Evolutionary conservation across 139 green algal species (phyloP).

Genomic region (Diplosphaera chodatii): DNA sequence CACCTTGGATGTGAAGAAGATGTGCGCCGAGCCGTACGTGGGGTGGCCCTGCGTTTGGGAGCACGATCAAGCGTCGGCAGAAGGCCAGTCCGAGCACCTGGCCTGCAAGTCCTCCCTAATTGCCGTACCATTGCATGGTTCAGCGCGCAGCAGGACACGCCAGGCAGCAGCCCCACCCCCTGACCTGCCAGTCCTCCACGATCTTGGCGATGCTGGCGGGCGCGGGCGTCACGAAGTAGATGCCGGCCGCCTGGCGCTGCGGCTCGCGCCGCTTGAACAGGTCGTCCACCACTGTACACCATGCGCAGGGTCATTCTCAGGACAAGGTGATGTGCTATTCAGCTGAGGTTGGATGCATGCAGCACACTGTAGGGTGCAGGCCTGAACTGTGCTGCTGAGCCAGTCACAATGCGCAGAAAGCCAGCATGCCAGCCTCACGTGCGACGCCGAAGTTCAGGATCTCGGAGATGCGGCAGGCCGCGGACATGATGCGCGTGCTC

Average conservation of each 20-base stretch:
- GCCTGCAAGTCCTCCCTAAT: too few relatives aligned
- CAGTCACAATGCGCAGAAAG: not conserved
- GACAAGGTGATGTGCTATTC: too few relatives aligned
- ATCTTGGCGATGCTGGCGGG: slow-evolving; percentile 38
- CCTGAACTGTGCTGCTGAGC: too few relatives aligned
- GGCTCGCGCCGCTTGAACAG: slow-evolving; percentile 63
- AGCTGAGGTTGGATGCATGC: too few relatives aligned
- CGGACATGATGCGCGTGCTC: slow-evolving; percentile 63
- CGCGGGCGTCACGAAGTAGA: slow-evolving; percentile 87
- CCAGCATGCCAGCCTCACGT: slow-evolving; percentile 14
- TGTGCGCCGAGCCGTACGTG: slow-evolving; percentile 66
- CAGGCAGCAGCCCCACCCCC: too few relatives aligned
- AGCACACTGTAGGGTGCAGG: slow-evolving; percentile 15
- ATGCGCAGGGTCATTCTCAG: too few relatives aligned
- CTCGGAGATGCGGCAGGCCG: slow-evolving; percentile 50
- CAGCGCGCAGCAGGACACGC: too few relatives aligned
- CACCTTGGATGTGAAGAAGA: slow-evolving; percentile 83
- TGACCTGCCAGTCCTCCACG: slow-evolving; percentile 52
- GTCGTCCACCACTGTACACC: slow-evolving; percentile 68
- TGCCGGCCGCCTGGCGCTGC: slow-evolving; percentile 47
- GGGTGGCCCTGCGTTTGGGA: slow-evolving; percentile 7
- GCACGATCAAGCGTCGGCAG: too few relatives aligned
- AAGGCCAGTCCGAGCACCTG: too few relatives aligned
- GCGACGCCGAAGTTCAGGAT: slow-evolving; percentile 57
- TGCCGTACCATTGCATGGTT: too few relatives aligned